A percentile compares a stretch with the other conserved stretches of the same genome.
phyloP scores from a whole-genome alignment of 2,329 filamentous ascomycete species.

The Xylaria arbuscula region DNA sequence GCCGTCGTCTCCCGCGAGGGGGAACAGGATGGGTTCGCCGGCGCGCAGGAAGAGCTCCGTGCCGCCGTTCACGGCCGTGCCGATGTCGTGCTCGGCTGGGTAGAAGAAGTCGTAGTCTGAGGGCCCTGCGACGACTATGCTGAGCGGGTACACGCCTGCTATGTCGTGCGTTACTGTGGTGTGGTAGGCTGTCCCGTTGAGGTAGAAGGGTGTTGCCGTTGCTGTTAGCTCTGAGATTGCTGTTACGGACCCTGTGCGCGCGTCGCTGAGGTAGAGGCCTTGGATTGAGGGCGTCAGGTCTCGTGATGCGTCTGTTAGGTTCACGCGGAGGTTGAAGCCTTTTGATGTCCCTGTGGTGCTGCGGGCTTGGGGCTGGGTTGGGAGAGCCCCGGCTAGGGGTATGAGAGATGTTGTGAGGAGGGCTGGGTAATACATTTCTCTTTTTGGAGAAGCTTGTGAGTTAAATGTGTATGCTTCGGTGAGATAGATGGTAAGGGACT shows the following conservation, averaged over 20 bases:
- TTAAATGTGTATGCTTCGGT: background rate
- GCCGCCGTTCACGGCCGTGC: background rate
- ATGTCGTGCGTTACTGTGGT: slow-evolving; percentile 27
- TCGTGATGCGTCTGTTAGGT: background rate
- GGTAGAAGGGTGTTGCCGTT: slow-evolving; percentile 15
- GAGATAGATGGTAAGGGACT: background rate
- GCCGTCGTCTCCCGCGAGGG: background rate
- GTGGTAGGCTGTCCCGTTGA: slow-evolving; percentile 26
- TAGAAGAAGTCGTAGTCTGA: slow-evolving; percentile 14
- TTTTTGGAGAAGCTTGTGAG: background rate
- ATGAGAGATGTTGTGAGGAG: slow-evolving; percentile 14
- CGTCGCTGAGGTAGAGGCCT: slow-evolving; percentile 5
- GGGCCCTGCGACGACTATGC: slow-evolving; percentile 1
- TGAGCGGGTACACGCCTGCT: slow-evolving; percentile 20
- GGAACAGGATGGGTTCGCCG: slow-evolving; percentile 25
- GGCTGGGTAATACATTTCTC: slow-evolving; percentile 21
- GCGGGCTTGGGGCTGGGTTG: too few species aligned
- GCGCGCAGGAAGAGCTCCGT: slow-evolving; percentile 13
- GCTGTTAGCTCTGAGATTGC: slow-evolving; percentile 7
- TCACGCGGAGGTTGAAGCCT: slow-evolving; percentile 27
- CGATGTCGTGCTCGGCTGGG: slow-evolving; percentile 28
- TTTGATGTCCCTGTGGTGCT: slow-evolving; percentile 6
- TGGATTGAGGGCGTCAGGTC: slow-evolving; percentile 1
- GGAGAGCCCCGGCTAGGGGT: slow-evolving; percentile 5
- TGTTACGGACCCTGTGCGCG: slow-evolving; percentile 11